Evolutionary conservation across 2,329 filamentous ascomycete species (phyloP).

Genomic region (Chaetomiaceae sp.): DNA sequence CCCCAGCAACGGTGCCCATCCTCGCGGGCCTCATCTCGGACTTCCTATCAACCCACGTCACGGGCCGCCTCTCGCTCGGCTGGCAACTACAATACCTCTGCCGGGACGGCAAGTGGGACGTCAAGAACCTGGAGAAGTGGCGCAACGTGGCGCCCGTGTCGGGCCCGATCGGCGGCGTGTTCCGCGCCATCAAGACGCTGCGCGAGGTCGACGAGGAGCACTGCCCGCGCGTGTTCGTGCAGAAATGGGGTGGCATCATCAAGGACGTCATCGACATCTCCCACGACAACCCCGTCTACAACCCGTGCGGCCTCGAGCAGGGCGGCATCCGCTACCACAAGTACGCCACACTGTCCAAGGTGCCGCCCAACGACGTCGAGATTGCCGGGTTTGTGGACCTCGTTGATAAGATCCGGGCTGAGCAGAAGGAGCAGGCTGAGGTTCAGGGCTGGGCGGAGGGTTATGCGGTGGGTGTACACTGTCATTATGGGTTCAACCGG

Average conservation of each 20-base stretch:
- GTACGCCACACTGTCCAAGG: slow-evolving; percentile 86
- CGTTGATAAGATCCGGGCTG: slow-evolving; percentile 55
- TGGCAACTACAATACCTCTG: slow-evolving; percentile 91
- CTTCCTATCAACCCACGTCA: slow-evolving; percentile 72
- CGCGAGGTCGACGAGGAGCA: slow-evolving; percentile 83
- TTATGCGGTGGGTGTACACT: slow-evolving; percentile 76
- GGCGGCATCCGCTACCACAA: slow-evolving; percentile 73
- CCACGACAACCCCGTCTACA: slow-evolving; percentile 85
- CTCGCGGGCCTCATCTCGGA: slow-evolving; percentile 77
- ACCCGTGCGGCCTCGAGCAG: slow-evolving; percentile 64
- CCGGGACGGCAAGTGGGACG: slow-evolving; percentile 92
- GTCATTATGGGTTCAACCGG: slow-evolving; percentile 93
- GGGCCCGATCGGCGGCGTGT: slow-evolving; percentile 69
- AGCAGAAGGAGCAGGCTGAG: slow-evolving; percentile 44
- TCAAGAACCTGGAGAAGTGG: slow-evolving; percentile 95
- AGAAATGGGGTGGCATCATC: slow-evolving; percentile 61
- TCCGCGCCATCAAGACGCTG: slow-evolving; percentile 88
- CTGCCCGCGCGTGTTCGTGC: slow-evolving; percentile 66
- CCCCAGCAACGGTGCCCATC: slow-evolving; percentile 67
- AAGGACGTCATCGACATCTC: slow-evolving; percentile 84
- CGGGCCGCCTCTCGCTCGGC: slow-evolving; percentile 70
- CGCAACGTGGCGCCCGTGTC: slow-evolving; percentile 73
- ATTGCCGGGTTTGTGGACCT: slow-evolving; percentile 50
- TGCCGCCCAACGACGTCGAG: slow-evolving; percentile 62
- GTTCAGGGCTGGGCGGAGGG: slow-evolving; percentile 39